Conservation (phyloP, 176 grass and related monocot genomes). For the Aegilops tauschii region DNA sequence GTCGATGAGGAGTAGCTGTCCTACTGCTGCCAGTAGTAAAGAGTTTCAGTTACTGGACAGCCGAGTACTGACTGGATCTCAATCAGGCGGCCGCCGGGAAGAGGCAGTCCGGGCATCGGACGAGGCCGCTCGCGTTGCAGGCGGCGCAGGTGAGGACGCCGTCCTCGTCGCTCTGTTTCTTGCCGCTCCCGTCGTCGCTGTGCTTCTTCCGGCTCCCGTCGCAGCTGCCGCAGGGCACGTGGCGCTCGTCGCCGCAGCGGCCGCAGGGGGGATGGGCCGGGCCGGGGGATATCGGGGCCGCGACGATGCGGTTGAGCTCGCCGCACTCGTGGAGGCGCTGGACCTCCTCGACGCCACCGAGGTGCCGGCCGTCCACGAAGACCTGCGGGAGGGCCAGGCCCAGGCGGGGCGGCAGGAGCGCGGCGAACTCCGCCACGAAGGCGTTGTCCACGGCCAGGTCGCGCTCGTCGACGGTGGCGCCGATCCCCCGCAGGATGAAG, state of each 20-base stretch:
- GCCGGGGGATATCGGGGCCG: not conserved
- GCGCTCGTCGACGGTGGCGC: conserved; percentile 64
- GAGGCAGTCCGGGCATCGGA: conserved; percentile 59
- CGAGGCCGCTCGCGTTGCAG: conserved; percentile 69
- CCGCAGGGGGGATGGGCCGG: conserved; percentile 26
- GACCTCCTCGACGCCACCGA: conserved; percentile 78
- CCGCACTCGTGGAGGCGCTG: conserved; percentile 68
- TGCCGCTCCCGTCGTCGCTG: conserved; percentile 36
- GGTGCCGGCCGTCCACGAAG: conserved; percentile 59
- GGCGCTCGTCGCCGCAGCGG: conserved; percentile 51
- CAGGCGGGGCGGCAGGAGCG: conserved; percentile 31
- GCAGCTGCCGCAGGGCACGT: conserved; percentile 62
- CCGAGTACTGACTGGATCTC: not conserved
- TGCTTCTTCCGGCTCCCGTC: conserved; percentile 64
- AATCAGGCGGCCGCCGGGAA: conserved; percentile 40
- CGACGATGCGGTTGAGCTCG: conserved; percentile 53
- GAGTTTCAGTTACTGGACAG: not conserved
- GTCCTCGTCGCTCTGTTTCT: conserved; percentile 32
- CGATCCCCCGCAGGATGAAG: conserved; percentile 59
- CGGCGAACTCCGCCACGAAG: conserved; percentile 50
- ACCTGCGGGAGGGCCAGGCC: conserved; percentile 63
- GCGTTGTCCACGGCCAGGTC: conserved; percentile 61
- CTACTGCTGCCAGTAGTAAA: not conserved
- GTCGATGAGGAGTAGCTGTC: not conserved
- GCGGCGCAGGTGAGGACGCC: conserved; percentile 58